Percentiles rank a stretch among this genome's conserved stretches.
Conservation (phyloP, 768 basidiomycete species). For the Russula griseocarnosa region DNA sequence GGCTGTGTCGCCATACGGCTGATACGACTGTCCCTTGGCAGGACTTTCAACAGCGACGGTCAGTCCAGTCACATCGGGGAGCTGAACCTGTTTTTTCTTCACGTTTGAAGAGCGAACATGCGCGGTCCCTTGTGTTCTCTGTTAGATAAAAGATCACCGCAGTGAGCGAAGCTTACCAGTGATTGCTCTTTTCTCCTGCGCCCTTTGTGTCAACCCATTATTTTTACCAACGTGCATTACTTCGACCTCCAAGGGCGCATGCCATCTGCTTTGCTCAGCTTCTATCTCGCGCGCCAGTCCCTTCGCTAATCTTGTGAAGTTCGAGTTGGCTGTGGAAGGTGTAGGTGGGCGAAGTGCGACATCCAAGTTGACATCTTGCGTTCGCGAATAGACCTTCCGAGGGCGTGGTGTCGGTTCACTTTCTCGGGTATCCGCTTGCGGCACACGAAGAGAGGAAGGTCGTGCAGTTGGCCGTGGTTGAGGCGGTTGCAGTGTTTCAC, state of each 20-base stretch:
- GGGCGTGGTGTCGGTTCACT: conserved; percentile 26
- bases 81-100: conserved; percentile 38
- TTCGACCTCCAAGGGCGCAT: conserved; percentile 17
- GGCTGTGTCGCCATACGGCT: conserved; percentile 40
- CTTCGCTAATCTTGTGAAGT: conserved; percentile 57
- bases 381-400: conserved; percentile 13
- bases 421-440: conserved; percentile 10
- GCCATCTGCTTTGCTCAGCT: conserved; percentile 35
- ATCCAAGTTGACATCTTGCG: conserved; percentile 39
- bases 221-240: conserved; percentile 9
- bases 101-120: conserved; percentile 30
- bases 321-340: conserved; percentile 50
- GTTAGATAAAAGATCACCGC: background rate
- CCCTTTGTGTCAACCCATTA: conserved; percentile 2
- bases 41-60: conserved; percentile 77
- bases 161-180: conserved; percentile 1
- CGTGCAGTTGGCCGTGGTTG: conserved; percentile 1
- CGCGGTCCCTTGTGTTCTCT: background rate
- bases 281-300: conserved; percentile 55
- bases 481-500: background rate
- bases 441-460: conserved; percentile 12
- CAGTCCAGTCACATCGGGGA: conserved; percentile 82
- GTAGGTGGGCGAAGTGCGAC: conserved; percentile 58
- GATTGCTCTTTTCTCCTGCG: conserved; percentile 7
- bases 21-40: conserved; percentile 50